Evolutionary conservation across 2,329 filamentous ascomycete genomes (phyloP).

Genomic region (Epichloe scottii): DNA sequence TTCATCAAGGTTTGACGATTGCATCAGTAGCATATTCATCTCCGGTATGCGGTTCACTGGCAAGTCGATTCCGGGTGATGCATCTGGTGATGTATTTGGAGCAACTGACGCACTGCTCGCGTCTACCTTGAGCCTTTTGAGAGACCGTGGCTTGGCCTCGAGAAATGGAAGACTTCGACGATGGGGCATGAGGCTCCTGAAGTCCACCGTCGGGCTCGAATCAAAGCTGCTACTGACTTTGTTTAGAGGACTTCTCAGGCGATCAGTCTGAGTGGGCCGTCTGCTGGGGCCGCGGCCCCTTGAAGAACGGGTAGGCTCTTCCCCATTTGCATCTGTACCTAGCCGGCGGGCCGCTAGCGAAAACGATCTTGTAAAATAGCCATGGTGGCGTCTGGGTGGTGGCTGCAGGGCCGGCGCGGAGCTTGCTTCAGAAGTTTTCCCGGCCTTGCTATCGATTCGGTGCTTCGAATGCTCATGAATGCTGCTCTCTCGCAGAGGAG

Average conservation of each 20-base stretch:
- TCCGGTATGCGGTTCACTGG: not conserved
- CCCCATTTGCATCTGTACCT: not conserved
- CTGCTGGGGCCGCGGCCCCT: not conserved
- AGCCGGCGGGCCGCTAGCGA: not conserved
- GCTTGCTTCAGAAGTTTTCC: not conserved
- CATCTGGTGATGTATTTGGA: not conserved
- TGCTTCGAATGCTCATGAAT: not conserved
- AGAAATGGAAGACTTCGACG: conserved; percentile 20
- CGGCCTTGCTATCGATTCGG: not conserved
- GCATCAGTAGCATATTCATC: conserved; percentile 13
- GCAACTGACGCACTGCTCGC: no score
- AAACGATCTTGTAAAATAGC: conserved; percentile 5
- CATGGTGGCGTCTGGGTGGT: not conserved
- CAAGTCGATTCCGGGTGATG: not conserved
- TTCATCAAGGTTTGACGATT: conserved; percentile 12
- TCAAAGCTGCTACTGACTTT: not conserved
- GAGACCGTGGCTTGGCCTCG: not conserved
- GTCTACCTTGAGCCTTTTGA: not conserved
- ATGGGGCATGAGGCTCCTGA: conserved; percentile 18
- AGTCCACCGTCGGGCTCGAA: conserved; percentile 6
- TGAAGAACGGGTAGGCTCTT: not conserved
- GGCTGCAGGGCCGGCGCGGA: not conserved
- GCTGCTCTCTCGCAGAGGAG: conserved; percentile 15
- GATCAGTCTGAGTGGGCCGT: no score
- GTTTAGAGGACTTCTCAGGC: not conserved